Percentiles rank a stretch among this genome's conserved stretches.
phyloP scores from a whole-genome alignment of 1,284 basidiomycete species.

The Leucoagaricus sp. region DNA sequence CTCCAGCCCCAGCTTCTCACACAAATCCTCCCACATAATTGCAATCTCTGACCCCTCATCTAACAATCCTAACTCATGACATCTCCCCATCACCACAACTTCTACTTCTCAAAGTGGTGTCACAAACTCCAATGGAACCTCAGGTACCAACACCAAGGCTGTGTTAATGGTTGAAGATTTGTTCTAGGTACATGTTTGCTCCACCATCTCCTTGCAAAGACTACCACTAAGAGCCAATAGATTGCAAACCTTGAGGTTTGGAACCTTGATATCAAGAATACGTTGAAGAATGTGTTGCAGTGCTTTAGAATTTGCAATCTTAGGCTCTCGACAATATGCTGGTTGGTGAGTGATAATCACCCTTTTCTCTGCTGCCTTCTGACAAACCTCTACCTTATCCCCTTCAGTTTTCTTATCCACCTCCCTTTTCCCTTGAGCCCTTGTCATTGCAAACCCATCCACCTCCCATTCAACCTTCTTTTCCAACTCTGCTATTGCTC shows the following conservation, averaged over 20 bases:
- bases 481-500: constrained; percentile 11
- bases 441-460: background rate
- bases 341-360: background rate
- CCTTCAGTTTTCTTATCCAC: background rate
- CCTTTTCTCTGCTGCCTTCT: background rate
- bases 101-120: constrained; percentile 13
- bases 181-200: constrained; percentile 12
- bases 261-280: constrained; percentile 14
- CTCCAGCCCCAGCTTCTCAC: constrained; percentile 17
- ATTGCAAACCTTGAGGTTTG: constrained; percentile 15
- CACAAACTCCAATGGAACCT: constrained; percentile 7
- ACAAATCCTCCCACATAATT: constrained; percentile 17
- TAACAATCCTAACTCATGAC: constrained; percentile 11
- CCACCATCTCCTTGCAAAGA: constrained; percentile 16
- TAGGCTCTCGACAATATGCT: constrained; percentile 7
- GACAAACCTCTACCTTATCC: background rate
- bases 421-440: background rate
- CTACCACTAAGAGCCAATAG: constrained; percentile 20
- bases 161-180: constrained; percentile 3
- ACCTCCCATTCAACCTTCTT: background rate
- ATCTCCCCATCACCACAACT: constrained; percentile 2
- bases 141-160: background rate
- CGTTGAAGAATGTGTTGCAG: background rate
- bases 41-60: constrained; percentile 13
- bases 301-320: constrained; percentile 1